These are phyloP conservation scores for Solanum virginianum DNA, from an alignment of 257 asterid species.

Conservation along the genomic window DNA sequence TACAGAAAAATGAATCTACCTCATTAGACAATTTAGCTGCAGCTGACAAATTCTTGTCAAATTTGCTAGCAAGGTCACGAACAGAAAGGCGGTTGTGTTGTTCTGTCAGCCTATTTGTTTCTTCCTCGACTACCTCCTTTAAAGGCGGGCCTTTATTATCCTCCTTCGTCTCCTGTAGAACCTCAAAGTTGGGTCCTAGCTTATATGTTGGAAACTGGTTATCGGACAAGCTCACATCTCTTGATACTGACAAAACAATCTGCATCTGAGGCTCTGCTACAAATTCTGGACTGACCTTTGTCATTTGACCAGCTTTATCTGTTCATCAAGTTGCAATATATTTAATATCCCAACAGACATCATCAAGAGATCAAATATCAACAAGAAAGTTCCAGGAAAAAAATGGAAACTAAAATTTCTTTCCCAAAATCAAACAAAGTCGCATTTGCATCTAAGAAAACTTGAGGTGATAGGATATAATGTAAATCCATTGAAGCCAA, in stretches of 20 bases:
- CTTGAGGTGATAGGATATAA: neutral
- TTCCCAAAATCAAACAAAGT: neutral
- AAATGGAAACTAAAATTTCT: neutral
- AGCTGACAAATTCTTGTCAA: slow-evolving; percentile 91
- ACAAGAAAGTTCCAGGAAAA: neutral
- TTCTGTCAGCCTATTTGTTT: slow-evolving; percentile 52
- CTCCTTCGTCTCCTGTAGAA: slow-evolving; percentile 65
- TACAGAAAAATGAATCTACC: slow-evolving; percentile 23
- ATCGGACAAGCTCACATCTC: slow-evolving; percentile 61
- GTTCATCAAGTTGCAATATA: neutral
- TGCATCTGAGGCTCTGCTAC: slow-evolving; percentile 50
- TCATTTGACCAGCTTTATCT: slow-evolving; percentile 40
- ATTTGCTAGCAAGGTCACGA: slow-evolving; percentile 89
- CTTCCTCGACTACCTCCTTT: slow-evolving; percentile 73
- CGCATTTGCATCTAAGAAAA: neutral
- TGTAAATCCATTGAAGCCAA: neutral
- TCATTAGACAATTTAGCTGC: slow-evolving; percentile 90
- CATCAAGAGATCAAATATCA: neutral
- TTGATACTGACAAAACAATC: slow-evolving; percentile 48
- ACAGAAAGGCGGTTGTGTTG: slow-evolving; percentile 93
- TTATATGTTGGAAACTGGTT: slow-evolving; percentile 75
- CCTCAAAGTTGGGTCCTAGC: slow-evolving; percentile 75
- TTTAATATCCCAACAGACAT: neutral
- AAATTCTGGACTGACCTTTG: slow-evolving; percentile 78
- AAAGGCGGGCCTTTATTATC: slow-evolving; percentile 66